Percentiles rank a stretch among this genome's conserved stretches.
phyloP scores from a whole-genome alignment of 768 basidiomycete species.

The Mycena sanguinolenta region DNA sequence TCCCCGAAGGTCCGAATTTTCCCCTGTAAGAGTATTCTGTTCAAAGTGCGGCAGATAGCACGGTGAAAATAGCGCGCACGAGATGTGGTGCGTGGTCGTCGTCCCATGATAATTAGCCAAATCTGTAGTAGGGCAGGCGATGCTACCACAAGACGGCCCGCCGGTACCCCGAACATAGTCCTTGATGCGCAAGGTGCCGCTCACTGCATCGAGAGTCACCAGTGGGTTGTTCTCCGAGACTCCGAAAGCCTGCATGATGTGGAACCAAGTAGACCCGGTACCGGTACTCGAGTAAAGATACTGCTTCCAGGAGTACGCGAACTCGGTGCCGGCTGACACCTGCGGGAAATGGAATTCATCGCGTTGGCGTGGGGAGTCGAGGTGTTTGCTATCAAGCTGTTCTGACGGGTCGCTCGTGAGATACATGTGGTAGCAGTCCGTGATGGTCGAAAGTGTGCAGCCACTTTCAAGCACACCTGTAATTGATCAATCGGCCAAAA shows the following conservation, averaged over 20 bases:
- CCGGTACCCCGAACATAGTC: slow-evolving; percentile 43
- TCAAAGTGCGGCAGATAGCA: background rate
- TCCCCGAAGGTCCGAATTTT: slow-evolving; percentile 34
- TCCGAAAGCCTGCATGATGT: slow-evolving; percentile 41
- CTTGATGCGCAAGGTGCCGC: slow-evolving; percentile 46
- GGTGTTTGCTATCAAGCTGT: slow-evolving; percentile 37
- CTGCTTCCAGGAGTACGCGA: slow-evolving; percentile 39
- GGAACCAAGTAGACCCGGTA: slow-evolving; percentile 40
- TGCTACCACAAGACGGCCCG: slow-evolving; percentile 23
- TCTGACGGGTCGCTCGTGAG: slow-evolving; percentile 30
- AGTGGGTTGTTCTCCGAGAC: slow-evolving; percentile 42
- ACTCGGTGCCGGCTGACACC: slow-evolving; percentile 22
- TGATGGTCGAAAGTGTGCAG: slow-evolving; percentile 37
- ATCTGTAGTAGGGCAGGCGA: slow-evolving; percentile 26
- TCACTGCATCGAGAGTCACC: slow-evolving; percentile 44
- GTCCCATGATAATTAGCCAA: slow-evolving; percentile 28
- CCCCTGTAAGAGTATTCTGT: slow-evolving; percentile 17
- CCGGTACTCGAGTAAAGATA: slow-evolving; percentile 39
- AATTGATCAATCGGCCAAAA: background rate
- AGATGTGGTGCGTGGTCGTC: slow-evolving; percentile 31
- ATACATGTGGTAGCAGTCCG: slow-evolving; percentile 38
- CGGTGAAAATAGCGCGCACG: slow-evolving; percentile 13
- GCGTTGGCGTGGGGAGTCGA: slow-evolving; percentile 40
- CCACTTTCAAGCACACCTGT: slow-evolving; percentile 32
- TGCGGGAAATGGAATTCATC: slow-evolving; percentile 40